These are phyloP conservation scores for Intubia oerlemansii DNA, from an alignment of 2,329 filamentous ascomycete genomes.

Conservation along the genomic window DNA sequence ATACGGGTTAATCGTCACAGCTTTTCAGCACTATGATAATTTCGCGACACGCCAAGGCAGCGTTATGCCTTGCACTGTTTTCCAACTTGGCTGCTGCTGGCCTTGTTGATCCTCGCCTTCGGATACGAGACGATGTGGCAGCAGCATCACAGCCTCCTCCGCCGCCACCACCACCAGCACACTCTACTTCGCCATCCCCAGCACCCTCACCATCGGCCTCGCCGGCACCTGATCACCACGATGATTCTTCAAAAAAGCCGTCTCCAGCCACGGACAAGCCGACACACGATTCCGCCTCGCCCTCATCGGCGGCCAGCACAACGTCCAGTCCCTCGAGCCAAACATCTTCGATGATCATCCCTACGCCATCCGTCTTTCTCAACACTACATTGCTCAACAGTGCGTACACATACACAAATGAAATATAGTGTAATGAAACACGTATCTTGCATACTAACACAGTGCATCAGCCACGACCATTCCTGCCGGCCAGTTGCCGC, in stretches of 20 bases:
- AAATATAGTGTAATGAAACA: no score
- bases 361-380: slow-evolving; percentile 3
- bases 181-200: background rate
- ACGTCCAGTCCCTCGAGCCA: background rate
- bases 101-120: slow-evolving; percentile 4
- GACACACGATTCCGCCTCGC: no score
- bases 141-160: background rate
- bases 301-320: background rate
- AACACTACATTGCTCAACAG: slow-evolving; percentile 10
- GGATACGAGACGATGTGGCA: slow-evolving; percentile 3
- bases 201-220: background rate
- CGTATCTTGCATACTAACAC: slow-evolving; percentile 1
- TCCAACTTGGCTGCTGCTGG: slow-evolving; percentile 6
- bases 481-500: slow-evolving; percentile 36
- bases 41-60: slow-evolving; percentile 4
- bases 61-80: slow-evolving; percentile 6
- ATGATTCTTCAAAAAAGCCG: no score
- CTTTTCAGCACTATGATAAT: slow-evolving; percentile 4
- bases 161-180: background rate
- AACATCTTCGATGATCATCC: slow-evolving; percentile 1
- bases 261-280: background rate
- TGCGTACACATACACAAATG: no score
- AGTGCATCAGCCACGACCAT: no score
- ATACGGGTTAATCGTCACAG: no score
- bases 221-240: background rate